phyloP scores from a whole-genome alignment of 805 yeast genomes.

The Zygosaccharomyces rouxii region DNA sequence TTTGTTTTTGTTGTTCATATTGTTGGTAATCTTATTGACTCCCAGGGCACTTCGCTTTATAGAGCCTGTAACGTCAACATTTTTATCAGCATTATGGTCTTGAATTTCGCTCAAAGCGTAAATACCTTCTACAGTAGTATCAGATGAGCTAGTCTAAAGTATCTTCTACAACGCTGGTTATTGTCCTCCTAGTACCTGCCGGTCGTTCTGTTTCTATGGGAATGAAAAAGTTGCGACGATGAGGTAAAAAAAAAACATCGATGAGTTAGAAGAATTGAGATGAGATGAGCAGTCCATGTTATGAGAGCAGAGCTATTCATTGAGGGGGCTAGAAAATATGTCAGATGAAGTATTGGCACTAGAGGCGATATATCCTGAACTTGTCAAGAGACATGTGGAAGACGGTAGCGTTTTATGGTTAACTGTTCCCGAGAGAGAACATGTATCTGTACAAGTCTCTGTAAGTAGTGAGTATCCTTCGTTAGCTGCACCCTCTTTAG shows the following conservation, averaged over 20 bases:
- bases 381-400: slow-evolving; percentile 37
- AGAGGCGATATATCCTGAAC: slow-evolving; percentile 80
- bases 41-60: neutral
- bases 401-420: slow-evolving; percentile 41
- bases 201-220: neutral
- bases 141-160: no score
- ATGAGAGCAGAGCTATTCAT: neutral
- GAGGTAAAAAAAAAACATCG: slow-evolving; percentile 1
- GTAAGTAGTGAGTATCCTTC: slow-evolving; percentile 72
- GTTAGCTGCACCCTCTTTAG: slow-evolving; percentile 51
- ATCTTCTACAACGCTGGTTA: no score
- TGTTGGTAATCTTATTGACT: neutral
- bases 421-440: slow-evolving; percentile 57
- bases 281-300: neutral
- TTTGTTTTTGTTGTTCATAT: neutral
- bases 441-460: slow-evolving; percentile 57
- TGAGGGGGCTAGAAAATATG: slow-evolving; percentile 28
- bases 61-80: neutral
- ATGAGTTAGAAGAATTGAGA: neutral
- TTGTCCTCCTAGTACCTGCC: neutral
- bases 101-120: neutral
- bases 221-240: slow-evolving; percentile 4
- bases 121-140: no score
- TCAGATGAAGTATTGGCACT: slow-evolving; percentile 70
- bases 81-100: neutral